These are phyloP conservation scores for Endogone sp. DNA, from an alignment of 192 early-diverging fungal genomes.

Conservation along the genomic window DNA sequence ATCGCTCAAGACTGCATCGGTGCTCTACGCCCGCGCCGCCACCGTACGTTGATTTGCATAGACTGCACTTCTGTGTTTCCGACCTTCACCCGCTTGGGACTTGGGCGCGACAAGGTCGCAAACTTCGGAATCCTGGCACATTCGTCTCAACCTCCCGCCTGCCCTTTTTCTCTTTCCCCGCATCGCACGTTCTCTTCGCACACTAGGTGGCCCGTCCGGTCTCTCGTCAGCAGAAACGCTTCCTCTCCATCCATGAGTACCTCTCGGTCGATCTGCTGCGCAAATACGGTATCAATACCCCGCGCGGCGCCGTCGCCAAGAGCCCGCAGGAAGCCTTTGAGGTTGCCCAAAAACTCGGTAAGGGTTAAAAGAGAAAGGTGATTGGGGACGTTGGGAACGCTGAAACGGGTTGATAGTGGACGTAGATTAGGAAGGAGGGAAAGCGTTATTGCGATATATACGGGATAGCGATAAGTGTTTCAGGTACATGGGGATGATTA, in stretches of 20 bases:
- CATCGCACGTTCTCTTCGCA: no score
- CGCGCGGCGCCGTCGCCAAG: conserved; percentile 84
- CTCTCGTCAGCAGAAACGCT: conserved; percentile 64
- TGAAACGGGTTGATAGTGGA: background rate
- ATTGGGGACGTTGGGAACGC: background rate
- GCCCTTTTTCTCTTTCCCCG: no score
- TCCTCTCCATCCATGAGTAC: conserved; percentile 98
- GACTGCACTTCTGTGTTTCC: no score
- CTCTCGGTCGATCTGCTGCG: conserved; percentile 88
- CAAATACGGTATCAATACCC: conserved; percentile 89
- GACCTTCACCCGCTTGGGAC: no score
- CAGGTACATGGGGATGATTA: no score
- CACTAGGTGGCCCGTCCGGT: conserved; percentile 22
- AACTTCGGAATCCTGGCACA: no score
- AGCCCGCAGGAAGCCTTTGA: conserved; percentile 85
- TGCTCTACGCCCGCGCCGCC: conserved; percentile 18
- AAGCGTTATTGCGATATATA: no score
- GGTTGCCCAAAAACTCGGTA: conserved; percentile 78
- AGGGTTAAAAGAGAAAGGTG: background rate
- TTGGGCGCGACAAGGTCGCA: no score
- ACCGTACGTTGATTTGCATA: conserved; percentile 26
- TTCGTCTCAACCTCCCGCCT: no score
- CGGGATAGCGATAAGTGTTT: no score
- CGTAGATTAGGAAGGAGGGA: no score
- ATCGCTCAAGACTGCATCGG: conserved; percentile 20